Conservation (phyloP, 345 rosid genomes). For the Populus davidiana region DNA sequence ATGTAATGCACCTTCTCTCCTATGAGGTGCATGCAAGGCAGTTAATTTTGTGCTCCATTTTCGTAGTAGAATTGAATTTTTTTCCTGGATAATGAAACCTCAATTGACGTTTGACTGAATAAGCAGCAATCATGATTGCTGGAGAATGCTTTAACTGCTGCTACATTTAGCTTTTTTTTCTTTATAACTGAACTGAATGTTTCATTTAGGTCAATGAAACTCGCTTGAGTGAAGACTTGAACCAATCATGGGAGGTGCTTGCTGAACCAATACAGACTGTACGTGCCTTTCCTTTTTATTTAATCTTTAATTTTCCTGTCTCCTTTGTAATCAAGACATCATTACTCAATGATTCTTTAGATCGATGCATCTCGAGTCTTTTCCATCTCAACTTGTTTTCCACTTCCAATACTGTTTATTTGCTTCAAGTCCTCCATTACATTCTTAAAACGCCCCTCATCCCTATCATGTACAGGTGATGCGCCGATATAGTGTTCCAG, state of each 20-base stretch:
- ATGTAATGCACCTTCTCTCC: background rate
- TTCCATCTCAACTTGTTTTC: background rate
- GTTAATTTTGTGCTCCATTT: slow-evolving; percentile 6
- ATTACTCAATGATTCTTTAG: background rate
- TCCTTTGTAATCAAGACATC: background rate
- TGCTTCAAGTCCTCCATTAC: background rate
- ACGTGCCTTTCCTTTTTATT: slow-evolving; percentile 19
- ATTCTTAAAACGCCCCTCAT: background rate
- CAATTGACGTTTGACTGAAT: background rate
- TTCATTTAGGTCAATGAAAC: slow-evolving; percentile 71
- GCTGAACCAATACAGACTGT: slow-evolving; percentile 97
- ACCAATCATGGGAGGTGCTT: slow-evolving; percentile 90
- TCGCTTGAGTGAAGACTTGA: slow-evolving; percentile 69
- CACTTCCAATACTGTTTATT: background rate
- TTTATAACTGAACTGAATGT: background rate
- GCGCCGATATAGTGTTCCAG: slow-evolving; percentile 91
- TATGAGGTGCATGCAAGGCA: background rate
- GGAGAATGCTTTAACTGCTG: slow-evolving; percentile 2
- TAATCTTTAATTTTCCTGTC: background rate
- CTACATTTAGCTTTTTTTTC: background rate
- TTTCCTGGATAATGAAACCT: background rate
- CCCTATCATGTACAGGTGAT: slow-evolving; percentile 49
- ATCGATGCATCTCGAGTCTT: background rate
- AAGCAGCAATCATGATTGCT: background rate
- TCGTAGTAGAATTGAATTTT: background rate